A percentile compares a stretch with the other conserved stretches of the same genome.
Evolutionary conservation across 129 eudicot species (phyloP).

Genomic region (Oenanthe sinensis): DNA sequence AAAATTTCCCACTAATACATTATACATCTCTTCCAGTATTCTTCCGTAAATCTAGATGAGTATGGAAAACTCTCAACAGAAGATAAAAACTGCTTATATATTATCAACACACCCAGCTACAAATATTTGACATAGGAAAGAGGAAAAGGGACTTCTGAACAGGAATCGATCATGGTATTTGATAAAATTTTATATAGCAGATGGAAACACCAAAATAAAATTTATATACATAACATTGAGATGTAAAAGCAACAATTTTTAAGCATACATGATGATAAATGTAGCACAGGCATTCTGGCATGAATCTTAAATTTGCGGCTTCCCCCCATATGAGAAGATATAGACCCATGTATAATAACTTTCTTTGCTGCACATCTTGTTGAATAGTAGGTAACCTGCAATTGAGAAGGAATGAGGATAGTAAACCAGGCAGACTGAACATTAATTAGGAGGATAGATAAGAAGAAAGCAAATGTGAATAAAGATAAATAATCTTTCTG

Average conservation of each 20-base stretch:
- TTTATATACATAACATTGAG: background rate
- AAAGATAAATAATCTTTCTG: background rate
- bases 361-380: conserved; percentile 90
- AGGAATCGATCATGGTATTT: background rate
- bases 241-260: conserved; percentile 4
- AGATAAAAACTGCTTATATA: background rate
- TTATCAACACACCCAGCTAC: background rate
- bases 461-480: background rate
- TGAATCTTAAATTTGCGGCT: conserved; percentile 91
- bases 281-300: conserved; percentile 97
- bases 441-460: background rate
- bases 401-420: background rate
- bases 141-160: background rate
- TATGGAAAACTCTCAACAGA: background rate
- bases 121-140: background rate
- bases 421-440: background rate
- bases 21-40: background rate
- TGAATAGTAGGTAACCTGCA: conserved; percentile 89
- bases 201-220: background rate
- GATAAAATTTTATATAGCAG: background rate
- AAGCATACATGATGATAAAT: conserved; percentile 76
- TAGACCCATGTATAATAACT: conserved; percentile 70
- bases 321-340: conserved; percentile 98
- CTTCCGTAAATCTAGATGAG: background rate
- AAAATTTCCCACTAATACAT: background rate